phyloP scores from a whole-genome alignment of 805 yeast genomes.

The Saccharomycopsis sp. region DNA sequence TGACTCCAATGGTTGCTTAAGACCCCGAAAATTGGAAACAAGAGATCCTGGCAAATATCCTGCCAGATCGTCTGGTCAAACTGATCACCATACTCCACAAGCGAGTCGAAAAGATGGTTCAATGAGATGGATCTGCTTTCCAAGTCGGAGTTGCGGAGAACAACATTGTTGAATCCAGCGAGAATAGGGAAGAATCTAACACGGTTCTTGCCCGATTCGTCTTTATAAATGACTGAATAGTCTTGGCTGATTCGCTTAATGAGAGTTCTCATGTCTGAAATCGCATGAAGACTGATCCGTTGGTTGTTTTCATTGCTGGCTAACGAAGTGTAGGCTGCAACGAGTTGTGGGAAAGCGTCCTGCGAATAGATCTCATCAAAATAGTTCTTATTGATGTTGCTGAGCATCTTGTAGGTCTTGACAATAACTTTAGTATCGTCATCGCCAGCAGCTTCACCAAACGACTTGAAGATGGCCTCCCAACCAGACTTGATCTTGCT shows the following conservation, averaged over 20 bases:
- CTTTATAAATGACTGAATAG: constrained; percentile 14
- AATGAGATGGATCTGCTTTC: constrained; percentile 91
- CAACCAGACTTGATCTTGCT: constrained; percentile 84
- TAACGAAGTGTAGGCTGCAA: constrained; percentile 69
- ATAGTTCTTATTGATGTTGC: constrained; percentile 54
- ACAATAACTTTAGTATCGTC: constrained; percentile 34
- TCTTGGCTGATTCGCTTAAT: constrained; percentile 52
- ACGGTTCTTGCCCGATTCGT: constrained; percentile 5
- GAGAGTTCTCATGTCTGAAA: constrained; percentile 62
- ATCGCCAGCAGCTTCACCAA: constrained; percentile 65
- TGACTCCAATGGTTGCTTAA: constrained; percentile 68
- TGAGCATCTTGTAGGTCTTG: constrained; percentile 45
- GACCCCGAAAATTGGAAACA: constrained; percentile 87
- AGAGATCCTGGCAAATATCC: constrained; percentile 61
- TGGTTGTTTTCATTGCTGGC: constrained; percentile 83
- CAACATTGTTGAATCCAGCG: constrained; percentile 77
- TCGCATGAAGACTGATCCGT: constrained; percentile 70
- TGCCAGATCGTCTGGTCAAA: constrained; percentile 81
- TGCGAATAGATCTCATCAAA: constrained; percentile 59
- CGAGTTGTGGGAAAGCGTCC: constrained; percentile 60
- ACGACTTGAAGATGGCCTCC: constrained; percentile 78
- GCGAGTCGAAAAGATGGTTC: constrained; percentile 71
- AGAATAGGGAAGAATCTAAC: constrained; percentile 78
- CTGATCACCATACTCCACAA: constrained; percentile 71
- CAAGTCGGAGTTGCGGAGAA: constrained; percentile 88